phyloP scores from a whole-genome alignment of 805 yeast species.

The Dipodascopsis uninucleata region DNA sequence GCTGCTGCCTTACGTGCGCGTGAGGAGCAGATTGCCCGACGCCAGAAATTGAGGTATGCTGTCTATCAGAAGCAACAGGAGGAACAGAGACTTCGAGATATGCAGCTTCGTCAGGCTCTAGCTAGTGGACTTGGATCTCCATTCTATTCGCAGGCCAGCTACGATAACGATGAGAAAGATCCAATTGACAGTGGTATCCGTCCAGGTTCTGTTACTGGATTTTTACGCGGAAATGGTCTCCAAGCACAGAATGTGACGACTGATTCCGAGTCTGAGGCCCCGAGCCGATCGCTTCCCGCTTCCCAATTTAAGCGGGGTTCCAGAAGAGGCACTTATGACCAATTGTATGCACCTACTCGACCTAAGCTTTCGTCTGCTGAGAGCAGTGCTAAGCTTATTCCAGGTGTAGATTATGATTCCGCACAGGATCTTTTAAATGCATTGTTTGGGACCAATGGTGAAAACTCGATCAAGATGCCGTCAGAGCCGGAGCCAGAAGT shows the following conservation, averaged over 20 bases:
- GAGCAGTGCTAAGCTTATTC: conserved; percentile 17
- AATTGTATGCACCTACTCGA: no score
- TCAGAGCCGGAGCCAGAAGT: neutral
- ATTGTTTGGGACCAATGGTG: no score
- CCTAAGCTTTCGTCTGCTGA: no score
- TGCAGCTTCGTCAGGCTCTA: conserved; percentile 16
- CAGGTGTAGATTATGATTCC: conserved; percentile 22
- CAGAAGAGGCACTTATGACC: no score
- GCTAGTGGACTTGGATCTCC: conserved; percentile 1
- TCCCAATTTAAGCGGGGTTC: no score
- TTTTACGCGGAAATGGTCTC: conserved; percentile 20
- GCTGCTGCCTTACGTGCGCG: conserved; percentile 21
- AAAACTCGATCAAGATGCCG: no score
- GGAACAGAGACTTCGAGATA: conserved; percentile 21
- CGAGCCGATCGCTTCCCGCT: no score
- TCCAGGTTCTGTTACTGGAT: conserved; percentile 21
- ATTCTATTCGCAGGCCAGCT: neutral
- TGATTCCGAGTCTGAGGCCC: no score
- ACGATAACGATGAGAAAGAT: neutral
- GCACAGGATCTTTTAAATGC: conserved; percentile 22
- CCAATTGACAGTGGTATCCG: conserved; percentile 3
- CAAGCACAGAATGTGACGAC: conserved; percentile 14
- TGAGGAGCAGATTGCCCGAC: conserved; percentile 21
- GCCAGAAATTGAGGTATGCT: conserved; percentile 23
- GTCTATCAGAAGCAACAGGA: conserved; percentile 27